Percentiles rank a stretch among this genome's conserved stretches.
phyloP scores from a whole-genome alignment of 108 stramenopile species.

The Skeletonema costatum region DNA sequence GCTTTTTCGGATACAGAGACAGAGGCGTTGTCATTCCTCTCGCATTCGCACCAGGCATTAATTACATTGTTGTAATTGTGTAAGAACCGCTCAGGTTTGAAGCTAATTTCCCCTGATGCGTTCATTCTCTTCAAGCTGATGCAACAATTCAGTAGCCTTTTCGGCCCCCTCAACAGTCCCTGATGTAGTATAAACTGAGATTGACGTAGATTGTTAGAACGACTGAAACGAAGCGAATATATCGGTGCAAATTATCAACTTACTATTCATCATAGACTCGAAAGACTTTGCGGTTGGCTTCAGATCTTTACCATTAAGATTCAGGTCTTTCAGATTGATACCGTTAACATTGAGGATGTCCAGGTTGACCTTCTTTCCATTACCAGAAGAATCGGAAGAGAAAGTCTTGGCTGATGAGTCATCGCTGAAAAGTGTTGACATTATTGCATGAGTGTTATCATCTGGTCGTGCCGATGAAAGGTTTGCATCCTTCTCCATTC shows the following conservation, averaged over 20 bases:
- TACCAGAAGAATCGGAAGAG: neutral
- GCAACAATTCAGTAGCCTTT: slow-evolving; percentile 26
- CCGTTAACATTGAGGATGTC: neutral
- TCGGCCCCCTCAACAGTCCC: slow-evolving; percentile 41
- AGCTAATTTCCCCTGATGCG: slow-evolving; percentile 20
- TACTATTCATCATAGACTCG: slow-evolving; percentile 38
- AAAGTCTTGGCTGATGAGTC: neutral
- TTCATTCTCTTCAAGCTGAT: slow-evolving; percentile 35
- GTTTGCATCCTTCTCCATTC: slow-evolving; percentile 27
- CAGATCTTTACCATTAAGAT: slow-evolving; percentile 22
- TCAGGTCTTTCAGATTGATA: slow-evolving; percentile 19
- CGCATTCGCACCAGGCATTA: slow-evolving; percentile 39
- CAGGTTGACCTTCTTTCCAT: neutral
- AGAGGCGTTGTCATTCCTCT: slow-evolving; percentile 8
- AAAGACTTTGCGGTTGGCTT: slow-evolving; percentile 23
- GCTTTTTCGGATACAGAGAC: slow-evolving; percentile 30
- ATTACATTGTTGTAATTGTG: slow-evolving; percentile 44
- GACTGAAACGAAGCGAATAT: neutral
- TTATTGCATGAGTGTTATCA: slow-evolving; percentile 17
- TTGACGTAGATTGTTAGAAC: neutral
- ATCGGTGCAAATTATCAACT: neutral
- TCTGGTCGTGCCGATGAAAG: slow-evolving; percentile 23
- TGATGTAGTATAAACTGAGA: slow-evolving; percentile 10
- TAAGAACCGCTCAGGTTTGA: slow-evolving; percentile 34
- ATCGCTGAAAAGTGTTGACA: slow-evolving; percentile 10